Percentiles rank a stretch among this genome's conserved stretches.
Conservation (phyloP, 768 basidiomycete genomes). For the Lentinus tigrinus region DNA sequence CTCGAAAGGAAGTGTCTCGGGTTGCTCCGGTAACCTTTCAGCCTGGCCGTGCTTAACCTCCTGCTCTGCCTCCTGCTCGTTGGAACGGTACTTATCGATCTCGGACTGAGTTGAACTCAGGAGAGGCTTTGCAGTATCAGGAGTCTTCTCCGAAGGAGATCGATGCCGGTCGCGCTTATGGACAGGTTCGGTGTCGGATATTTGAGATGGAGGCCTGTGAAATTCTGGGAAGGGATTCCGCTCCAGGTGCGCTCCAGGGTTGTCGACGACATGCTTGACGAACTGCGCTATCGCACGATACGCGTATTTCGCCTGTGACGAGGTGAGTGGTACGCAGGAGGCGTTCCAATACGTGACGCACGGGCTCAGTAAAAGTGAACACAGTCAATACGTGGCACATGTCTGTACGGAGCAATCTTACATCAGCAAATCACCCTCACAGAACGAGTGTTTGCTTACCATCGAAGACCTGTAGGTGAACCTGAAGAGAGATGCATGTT, state of each 20-base stretch:
- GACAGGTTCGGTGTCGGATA: slow-evolving; percentile 23
- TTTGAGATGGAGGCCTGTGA: slow-evolving; percentile 30
- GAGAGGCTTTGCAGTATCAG: background rate
- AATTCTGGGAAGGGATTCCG: slow-evolving; percentile 49
- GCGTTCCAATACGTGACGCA: slow-evolving; percentile 26
- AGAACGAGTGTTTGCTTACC: slow-evolving; percentile 37
- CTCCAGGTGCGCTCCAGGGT: slow-evolving; percentile 36
- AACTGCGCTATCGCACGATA: slow-evolving; percentile 60
- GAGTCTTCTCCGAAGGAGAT: background rate
- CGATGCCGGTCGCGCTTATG: slow-evolving; percentile 1
- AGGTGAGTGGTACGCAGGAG: background rate
- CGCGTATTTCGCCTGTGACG: slow-evolving; percentile 52
- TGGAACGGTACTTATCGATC: slow-evolving; percentile 29
- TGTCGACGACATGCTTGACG: slow-evolving; percentile 49
- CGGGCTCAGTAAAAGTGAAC: slow-evolving; percentile 63
- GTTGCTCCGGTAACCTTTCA: slow-evolving; percentile 10
- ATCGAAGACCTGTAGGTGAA: slow-evolving; percentile 76
- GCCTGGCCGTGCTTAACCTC: slow-evolving; percentile 29
- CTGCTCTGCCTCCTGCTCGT: slow-evolving; percentile 28
- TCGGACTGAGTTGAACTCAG: slow-evolving; percentile 14
- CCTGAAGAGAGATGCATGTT: slow-evolving; percentile 51
- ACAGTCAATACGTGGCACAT: slow-evolving; percentile 77
- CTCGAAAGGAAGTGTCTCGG: background rate
- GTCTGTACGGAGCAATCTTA: slow-evolving; percentile 37
- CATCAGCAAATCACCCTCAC: background rate